Evolutionary conservation across 2,329 filamentous ascomycete species (phyloP), one percentile per base, ranked within the genome.

Genomic region (Cladophialophora carrionii): DNA sequence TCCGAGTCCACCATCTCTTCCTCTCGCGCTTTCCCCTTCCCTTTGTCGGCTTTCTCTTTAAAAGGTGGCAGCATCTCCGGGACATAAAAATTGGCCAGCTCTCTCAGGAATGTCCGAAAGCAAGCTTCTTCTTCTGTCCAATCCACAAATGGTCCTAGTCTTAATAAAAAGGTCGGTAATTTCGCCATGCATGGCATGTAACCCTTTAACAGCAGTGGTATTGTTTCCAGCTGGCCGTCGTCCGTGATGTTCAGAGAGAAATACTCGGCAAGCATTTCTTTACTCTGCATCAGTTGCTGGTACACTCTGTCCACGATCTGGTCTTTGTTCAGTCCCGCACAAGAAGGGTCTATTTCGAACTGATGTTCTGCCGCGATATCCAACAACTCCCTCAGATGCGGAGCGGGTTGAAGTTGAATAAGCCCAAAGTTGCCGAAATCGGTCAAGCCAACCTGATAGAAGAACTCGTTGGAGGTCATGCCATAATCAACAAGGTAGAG

Each of bases 391-490:
- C 82, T 79, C 4, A 99, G 79, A 64, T 87, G 82, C 0, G 97
- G 83, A 0, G 92, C 85, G 1, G 92, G 90, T 56, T 87, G 85
- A 72, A 99, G 92, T 10, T 86, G 87, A 64, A 99, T 92, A 24
- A 83, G 78, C 2, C 95, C 95, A 73, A 96, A 97, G 75, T 99
- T 99, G 1, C 90, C 92, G 78, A 99, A 99, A 74, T 99, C 92
- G 0, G 92, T 96, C 41, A 99, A 84, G 0, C 92, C 94, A 22
- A 98, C 80, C 78, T 99, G 95, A 79, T 99, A 99, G 76, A 98
- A 96, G 76, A 94, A 96, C 72, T 98, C 94, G 67, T 88, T 90
- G 75, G 87, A 90, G 1, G 90, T 81, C 75, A 94, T 88, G 10
- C 92, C 95, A 74, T 99, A 99, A 77, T 99, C 95, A 59, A 99